These are phyloP conservation scores for Cyberlindnera veronae DNA, from an alignment of 805 yeast genomes.

Conservation along the genomic window DNA sequence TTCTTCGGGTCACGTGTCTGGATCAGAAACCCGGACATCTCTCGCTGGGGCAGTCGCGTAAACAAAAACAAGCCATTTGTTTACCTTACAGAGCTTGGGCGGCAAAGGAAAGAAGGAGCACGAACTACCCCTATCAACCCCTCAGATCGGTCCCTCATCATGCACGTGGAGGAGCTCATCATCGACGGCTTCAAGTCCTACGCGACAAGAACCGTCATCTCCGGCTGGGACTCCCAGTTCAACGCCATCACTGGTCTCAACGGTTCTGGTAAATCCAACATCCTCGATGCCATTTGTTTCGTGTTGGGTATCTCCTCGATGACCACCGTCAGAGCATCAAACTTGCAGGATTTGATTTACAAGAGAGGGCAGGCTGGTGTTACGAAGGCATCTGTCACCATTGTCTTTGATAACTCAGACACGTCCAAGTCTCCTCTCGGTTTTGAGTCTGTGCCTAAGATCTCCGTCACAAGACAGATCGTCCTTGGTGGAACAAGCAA, in stretches of 20 bases:
- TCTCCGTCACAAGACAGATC: conserved; percentile 89
- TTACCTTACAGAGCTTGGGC: not conserved
- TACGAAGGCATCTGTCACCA: conserved; percentile 93
- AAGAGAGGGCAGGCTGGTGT: conserved; percentile 98
- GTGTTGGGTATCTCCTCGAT: conserved; percentile 95
- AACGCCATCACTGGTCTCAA: conserved; percentile 97
- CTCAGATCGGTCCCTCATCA: conserved; percentile 2
- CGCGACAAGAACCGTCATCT: conserved; percentile 92
- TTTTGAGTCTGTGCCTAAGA: conserved; percentile 69
- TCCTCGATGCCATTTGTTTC: conserved; percentile 94
- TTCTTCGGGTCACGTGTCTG: too few relatives aligned
- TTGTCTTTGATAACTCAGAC: conserved; percentile 88
- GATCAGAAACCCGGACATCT: conserved; percentile 15
- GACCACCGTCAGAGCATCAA: conserved; percentile 93
- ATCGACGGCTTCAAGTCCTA: conserved; percentile 98
- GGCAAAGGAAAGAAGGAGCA: not conserved
- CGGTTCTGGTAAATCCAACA: conserved; percentile 97
- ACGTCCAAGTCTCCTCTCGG: conserved; percentile 79
- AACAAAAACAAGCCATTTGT: conserved; percentile 14
- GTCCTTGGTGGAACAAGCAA: conserved; percentile 89
- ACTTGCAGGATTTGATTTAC: conserved; percentile 88
- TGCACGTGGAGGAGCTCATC: conserved; percentile 83
- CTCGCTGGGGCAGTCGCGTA: conserved; percentile 7
- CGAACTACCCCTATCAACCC: not conserved
- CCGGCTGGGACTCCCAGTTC: conserved; percentile 94